Percentiles rank a stretch among this genome's conserved stretches.
Evolutionary conservation across 768 basidiomycete genomes (phyloP).

Genomic region (Infundibulicybe gibba): DNA sequence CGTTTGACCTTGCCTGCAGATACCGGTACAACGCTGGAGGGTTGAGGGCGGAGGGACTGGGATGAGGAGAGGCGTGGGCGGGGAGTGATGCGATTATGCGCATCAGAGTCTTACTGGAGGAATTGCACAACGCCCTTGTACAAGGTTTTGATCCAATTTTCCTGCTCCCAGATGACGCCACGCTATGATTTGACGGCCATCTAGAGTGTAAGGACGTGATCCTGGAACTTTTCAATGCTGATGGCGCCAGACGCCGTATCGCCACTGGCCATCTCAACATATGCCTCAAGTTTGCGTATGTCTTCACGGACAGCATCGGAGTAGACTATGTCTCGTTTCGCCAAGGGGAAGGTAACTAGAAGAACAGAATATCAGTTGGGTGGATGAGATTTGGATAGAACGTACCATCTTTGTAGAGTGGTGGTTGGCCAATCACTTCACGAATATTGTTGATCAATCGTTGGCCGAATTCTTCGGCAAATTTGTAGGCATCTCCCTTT

Average conservation of each 20-base stretch:
- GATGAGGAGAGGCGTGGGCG: slow-evolving; percentile 90
- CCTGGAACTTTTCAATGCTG: slow-evolving; percentile 99
- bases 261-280: slow-evolving; percentile 97
- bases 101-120: slow-evolving; percentile 74
- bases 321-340: no score
- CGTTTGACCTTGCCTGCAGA: slow-evolving; percentile 89
- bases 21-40: slow-evolving; percentile 70
- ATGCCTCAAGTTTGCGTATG: slow-evolving; percentile 97
- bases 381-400: no score
- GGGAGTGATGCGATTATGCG: slow-evolving; percentile 45
- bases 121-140: slow-evolving; percentile 97
- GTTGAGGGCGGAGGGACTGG: slow-evolving; percentile 92
- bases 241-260: no score
- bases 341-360: no score
- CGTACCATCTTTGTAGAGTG: no score
- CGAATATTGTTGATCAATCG: no score
- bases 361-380: no score
- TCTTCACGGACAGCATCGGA: no score
- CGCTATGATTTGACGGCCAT: slow-evolving; percentile 96
- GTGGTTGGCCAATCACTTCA: no score
- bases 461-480: no score
- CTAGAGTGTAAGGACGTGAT: slow-evolving; percentile 96
- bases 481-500: no score
- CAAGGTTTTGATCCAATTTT: slow-evolving; percentile 89
- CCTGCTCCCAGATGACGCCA: slow-evolving; percentile 95